Base-by-base conservation (phyloP, 169 alveolate species). In the Pseudocohnilembus persalinus region DNA sequence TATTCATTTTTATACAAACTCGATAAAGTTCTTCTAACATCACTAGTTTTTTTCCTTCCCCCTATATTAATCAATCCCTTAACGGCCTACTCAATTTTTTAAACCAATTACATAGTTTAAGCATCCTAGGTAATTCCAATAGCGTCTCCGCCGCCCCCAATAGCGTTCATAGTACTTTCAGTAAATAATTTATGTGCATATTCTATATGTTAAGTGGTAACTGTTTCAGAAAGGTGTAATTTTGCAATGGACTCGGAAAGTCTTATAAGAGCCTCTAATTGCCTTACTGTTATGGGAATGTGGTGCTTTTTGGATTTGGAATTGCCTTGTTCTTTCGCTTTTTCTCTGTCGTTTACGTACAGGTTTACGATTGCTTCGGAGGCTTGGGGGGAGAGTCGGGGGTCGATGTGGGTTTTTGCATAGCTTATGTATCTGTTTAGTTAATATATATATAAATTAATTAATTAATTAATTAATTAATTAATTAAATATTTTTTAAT, bases 271-370 rank as follows among this genome's bases (percentile, higher is more conserved):
- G 99, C 99, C 92, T 99, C 99, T 35, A 99, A 94, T 95, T 99
- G 99, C 49, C 99, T 96, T 31, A 99, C 98, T 26, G 99, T 99
- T 64, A 99, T 98, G 25, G 99, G 99, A 29, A 99, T 98, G 87
- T 97, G 94, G 82, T 73, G 35, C 72, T 86, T 86, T 68, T 83
- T 83, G 75, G 85, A 64, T 77, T 88, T 81, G 35, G 84, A 68
- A 78, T 92, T 74, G 35, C 30, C 77, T 29, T 85, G 49, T 73
- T 89, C 32, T 79, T 84, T 81, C 20, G 92, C 83, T 29, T 96
- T 96, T 77, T 96, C 96, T 88, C 99, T 94, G 49, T 98, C 99
- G 78, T 96, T 96, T 0, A 99, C 99, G 89, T 98, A 99, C 88
- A 94, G 97, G 90, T 98, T 98, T 83, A 98, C 94, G 74, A 99